Conservation (phyloP, 768 basidiomycete species). For the Phlebiopsis flavidoalba region DNA sequence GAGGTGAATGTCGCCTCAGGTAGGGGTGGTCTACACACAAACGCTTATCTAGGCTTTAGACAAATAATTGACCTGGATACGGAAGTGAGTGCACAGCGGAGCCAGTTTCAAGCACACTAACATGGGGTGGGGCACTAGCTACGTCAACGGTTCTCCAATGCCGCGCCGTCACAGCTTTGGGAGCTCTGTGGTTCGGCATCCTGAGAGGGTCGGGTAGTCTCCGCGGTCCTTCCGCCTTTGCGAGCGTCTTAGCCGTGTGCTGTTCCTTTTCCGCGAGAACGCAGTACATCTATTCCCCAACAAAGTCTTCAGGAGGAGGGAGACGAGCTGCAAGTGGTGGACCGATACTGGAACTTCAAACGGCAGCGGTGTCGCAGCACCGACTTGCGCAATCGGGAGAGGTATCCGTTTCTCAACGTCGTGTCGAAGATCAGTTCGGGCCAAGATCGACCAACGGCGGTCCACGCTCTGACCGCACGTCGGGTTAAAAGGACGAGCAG, state of each 20-base stretch:
- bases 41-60: background rate
- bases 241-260: slow-evolving; percentile 55
- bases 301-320: slow-evolving; percentile 26
- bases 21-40: background rate
- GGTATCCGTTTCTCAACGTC: slow-evolving; percentile 14
- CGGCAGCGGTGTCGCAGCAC: background rate
- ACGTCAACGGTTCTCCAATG: slow-evolving; percentile 66
- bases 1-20: background rate
- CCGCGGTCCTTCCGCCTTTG: slow-evolving; percentile 65
- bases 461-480: no score
- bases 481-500: no score
- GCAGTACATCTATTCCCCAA: slow-evolving; percentile 60
- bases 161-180: slow-evolving; percentile 68
- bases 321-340: slow-evolving; percentile 11
- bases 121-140: slow-evolving; percentile 37
- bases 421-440: slow-evolving; percentile 46
- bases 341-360: slow-evolving; percentile 6
- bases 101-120: background rate
- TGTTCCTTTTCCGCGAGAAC: slow-evolving; percentile 65
- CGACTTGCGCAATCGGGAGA: no score
- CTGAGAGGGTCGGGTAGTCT: no score
- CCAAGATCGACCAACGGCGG: slow-evolving; percentile 48
- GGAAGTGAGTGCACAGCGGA: slow-evolving; percentile 35
- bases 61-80: slow-evolving; percentile 52
- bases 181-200: slow-evolving; percentile 66